phyloP scores from a whole-genome alignment of 352 stramenopile genomes.

The Plasmopara muralis region DNA sequence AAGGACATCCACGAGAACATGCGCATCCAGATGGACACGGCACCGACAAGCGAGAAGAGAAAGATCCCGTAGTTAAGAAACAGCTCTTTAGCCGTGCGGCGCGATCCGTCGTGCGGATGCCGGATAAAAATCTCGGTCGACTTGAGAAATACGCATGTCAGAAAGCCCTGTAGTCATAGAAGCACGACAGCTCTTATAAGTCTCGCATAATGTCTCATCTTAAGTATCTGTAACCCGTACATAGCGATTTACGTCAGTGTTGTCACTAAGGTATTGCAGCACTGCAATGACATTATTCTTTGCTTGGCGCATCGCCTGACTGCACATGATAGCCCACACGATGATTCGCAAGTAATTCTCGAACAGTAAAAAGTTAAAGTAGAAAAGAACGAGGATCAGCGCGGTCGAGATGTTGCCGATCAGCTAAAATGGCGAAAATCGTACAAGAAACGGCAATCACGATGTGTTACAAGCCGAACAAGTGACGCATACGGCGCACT shows the following conservation, averaged over 20 bases:
- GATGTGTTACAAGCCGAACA: not conserved
- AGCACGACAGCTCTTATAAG: constrained; percentile 7
- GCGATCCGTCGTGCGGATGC: constrained; percentile 52
- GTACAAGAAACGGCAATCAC: not conserved
- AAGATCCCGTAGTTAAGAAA: constrained; percentile 87
- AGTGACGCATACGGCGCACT: not conserved
- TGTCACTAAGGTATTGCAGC: constrained; percentile 80
- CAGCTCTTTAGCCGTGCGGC: constrained; percentile 69
- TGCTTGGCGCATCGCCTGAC: constrained; percentile 73
- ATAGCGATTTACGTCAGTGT: constrained; percentile 56
- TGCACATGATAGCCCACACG: constrained; percentile 83
- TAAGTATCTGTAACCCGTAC: constrained; percentile 2
- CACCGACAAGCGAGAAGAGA: constrained; percentile 74
- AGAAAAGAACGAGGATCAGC: constrained; percentile 79
- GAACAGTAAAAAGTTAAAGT: constrained; percentile 88
- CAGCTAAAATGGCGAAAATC: constrained; percentile 29
- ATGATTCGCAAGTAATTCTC: constrained; percentile 86
- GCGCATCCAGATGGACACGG: constrained; percentile 80
- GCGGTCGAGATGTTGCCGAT: constrained; percentile 85
- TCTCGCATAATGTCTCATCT: not conserved
- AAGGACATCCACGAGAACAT: constrained; percentile 82
- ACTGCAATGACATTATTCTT: constrained; percentile 82
- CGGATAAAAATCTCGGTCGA: constrained; percentile 70
- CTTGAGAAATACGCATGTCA: constrained; percentile 76
- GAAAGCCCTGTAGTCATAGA: constrained; percentile 39